Base-by-base conservation (phyloP, 176 grass and related monocot genomes). In the Poa pratensis region DNA sequence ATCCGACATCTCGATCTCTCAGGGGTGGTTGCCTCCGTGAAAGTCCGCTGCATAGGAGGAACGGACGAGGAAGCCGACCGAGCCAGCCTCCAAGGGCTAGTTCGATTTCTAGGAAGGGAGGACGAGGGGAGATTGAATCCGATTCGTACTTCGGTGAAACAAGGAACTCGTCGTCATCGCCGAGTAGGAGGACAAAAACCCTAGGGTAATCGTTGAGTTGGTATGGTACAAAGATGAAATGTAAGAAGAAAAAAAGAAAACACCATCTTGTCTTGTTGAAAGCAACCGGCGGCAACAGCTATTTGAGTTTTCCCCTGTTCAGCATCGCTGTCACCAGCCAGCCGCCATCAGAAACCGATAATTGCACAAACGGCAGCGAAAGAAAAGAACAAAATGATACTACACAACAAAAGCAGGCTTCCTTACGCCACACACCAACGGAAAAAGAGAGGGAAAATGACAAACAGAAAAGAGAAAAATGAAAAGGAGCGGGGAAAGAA, bases 331-430 rank as follows among this genome's bases (percentile, higher is more conserved):
- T 43, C n/a, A 77, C 22, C 32, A 80, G 45, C 27, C 77, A 32
- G 7, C 40, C 55, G 20, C 37, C 76, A 17, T 28, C 43, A 67
- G 68, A 51, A 76, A 67, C 45, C 27, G 42, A 28, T 58, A 32
- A 82, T 28, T 68, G 23, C 18, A 35, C 34, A 57, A 59, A 66
- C 15, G 48, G 11, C 32, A 9, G 49, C 40, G 3, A 43, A 2
- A 59, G 55, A 49, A 74, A 61, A 30, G 18, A 80, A 52, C 66
- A 87, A 34, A 63, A 19, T 64, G 42, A 42, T n/a, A n/a, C n/a
- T 27, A 58, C 39, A 54, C 27, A 66, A 42, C 12, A 68, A 35
- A 82, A 68, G 59, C 23, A 63, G 71, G 62, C 58, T 55, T 54
- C 63, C 32, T 66, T 55, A 14, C 49, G 35, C 42, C 74, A 27